Evolutionary conservation across 805 yeast genomes (phyloP).

Genomic region (Lachancea nothofagi): DNA sequence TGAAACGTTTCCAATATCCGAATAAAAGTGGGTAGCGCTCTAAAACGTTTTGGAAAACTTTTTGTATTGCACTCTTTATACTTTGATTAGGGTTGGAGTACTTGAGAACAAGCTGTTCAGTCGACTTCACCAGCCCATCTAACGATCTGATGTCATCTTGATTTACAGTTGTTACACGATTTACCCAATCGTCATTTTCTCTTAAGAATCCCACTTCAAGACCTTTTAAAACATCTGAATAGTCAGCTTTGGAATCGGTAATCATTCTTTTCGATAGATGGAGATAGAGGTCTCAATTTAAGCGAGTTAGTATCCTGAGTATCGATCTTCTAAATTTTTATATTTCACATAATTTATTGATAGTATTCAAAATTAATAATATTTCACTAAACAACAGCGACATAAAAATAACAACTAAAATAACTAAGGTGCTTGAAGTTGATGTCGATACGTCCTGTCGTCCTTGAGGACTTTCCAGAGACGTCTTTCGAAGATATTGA

Average conservation of each 20-base stretch:
- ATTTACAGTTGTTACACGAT: constrained; percentile 18
- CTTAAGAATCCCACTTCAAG: constrained; percentile 26
- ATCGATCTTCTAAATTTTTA: no score
- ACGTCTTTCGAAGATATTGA: constrained; percentile 32
- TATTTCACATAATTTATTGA: no score
- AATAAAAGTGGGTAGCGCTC: constrained; percentile 50
- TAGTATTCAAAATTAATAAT: background rate
- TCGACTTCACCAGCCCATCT: constrained; percentile 35
- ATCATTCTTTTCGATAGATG: background rate
- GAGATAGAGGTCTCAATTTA: constrained; percentile 1
- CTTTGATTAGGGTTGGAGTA: constrained; percentile 32
- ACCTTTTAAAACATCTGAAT: constrained; percentile 12
- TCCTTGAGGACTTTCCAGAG: constrained; percentile 22
- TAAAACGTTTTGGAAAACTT: constrained; percentile 41
- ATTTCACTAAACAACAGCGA: no score
- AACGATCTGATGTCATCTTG: constrained; percentile 37
- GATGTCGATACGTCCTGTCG: constrained; percentile 21
- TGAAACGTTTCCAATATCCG: constrained; percentile 61
- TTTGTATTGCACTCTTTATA: constrained; percentile 28
- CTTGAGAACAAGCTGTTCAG: constrained; percentile 32
- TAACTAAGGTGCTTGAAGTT: background rate
- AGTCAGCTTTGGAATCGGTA: background rate
- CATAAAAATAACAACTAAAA: background rate
- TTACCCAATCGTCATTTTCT: constrained; percentile 25
- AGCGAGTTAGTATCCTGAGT: no score